Percentiles rank a stretch among this genome's conserved stretches.
phyloP scores from a whole-genome alignment of 2,329 filamentous ascomycete genomes.

The Talaromyces sp. region DNA sequence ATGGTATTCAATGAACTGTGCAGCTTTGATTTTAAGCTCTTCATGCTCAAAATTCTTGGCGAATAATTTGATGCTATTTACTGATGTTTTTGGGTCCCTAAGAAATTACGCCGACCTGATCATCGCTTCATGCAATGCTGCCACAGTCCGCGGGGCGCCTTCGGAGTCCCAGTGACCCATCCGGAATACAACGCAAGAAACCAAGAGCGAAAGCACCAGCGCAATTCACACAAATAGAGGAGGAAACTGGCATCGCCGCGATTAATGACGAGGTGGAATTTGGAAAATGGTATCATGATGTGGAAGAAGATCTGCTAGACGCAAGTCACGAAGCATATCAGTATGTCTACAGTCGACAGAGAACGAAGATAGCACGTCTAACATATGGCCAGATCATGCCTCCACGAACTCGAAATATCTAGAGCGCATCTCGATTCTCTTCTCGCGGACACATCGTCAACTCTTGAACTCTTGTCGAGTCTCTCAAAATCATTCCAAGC shows the following conservation, averaged over 20 bases:
- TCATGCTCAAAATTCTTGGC: neutral
- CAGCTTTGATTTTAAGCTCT: neutral
- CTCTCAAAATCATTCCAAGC: conserved; percentile 82
- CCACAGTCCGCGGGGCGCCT: conserved; percentile 31
- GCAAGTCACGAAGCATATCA: conserved; percentile 82
- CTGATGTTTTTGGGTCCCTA: neutral
- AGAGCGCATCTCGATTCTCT: conserved; percentile 78
- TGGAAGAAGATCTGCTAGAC: conserved; percentile 68
- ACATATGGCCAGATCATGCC: conserved; percentile 59
- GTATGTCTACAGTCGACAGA: conserved; percentile 47
- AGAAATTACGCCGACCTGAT: neutral
- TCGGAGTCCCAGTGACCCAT: conserved; percentile 36
- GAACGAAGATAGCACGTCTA: neutral
- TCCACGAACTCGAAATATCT: conserved; percentile 75
- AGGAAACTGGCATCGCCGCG: conserved; percentile 24
- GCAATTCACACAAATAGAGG: conserved; percentile 14
- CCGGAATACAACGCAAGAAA: conserved; percentile 15
- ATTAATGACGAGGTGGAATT: conserved; percentile 60
- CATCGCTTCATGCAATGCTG: conserved; percentile 24
- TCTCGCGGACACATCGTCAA: conserved; percentile 70
- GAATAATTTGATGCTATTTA: neutral
- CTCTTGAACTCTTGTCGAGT: conserved; percentile 70
- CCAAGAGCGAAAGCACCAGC: conserved; percentile 21
- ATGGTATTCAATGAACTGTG: neutral
- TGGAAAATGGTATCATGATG: conserved; percentile 54